A percentile compares a stretch with the other conserved stretches of the same genome.
Conservation (phyloP, 2,329 filamentous ascomycete species). For the Teratosphaeria viscida region DNA sequence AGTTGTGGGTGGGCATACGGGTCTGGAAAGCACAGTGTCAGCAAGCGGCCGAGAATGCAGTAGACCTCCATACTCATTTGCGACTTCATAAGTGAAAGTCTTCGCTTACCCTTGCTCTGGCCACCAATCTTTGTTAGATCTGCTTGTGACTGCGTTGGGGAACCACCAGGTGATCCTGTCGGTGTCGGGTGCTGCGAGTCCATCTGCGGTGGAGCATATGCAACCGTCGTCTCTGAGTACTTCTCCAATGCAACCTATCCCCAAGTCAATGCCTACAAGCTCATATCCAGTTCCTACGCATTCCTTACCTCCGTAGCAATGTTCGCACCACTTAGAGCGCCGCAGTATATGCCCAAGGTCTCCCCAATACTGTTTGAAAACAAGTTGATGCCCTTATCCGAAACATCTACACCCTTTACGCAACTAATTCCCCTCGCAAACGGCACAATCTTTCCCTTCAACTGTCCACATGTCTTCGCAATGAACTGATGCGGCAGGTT, state of each 20-base stretch:
- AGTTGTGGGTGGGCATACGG: constrained; percentile 31
- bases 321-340: constrained; percentile 89
- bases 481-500: constrained; percentile 98
- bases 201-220: constrained; percentile 83
- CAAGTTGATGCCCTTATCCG: constrained; percentile 71
- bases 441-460: constrained; percentile 80
- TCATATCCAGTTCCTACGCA: neutral
- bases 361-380: constrained; percentile 94
- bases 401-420: constrained; percentile 95
- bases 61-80: neutral
- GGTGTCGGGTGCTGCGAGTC: constrained; percentile 68
- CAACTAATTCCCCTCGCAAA: constrained; percentile 91
- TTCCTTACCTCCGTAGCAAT: constrained; percentile 69
- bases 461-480: constrained; percentile 67
- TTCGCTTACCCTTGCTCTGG: constrained; percentile 3
- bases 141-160: constrained; percentile 27
- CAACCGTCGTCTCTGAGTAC: constrained; percentile 93
- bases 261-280: neutral
- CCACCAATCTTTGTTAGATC: constrained; percentile 14
- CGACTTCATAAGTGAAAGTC: neutral
- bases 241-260: constrained; percentile 69
- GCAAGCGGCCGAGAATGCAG: constrained; percentile 8
- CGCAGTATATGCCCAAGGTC: constrained; percentile 88
- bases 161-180: constrained; percentile 38
- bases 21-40: constrained; percentile 20